phyloP scores from a whole-genome alignment of 2,329 filamentous ascomycete species.

The Colletotrichum brevisporum region DNA sequence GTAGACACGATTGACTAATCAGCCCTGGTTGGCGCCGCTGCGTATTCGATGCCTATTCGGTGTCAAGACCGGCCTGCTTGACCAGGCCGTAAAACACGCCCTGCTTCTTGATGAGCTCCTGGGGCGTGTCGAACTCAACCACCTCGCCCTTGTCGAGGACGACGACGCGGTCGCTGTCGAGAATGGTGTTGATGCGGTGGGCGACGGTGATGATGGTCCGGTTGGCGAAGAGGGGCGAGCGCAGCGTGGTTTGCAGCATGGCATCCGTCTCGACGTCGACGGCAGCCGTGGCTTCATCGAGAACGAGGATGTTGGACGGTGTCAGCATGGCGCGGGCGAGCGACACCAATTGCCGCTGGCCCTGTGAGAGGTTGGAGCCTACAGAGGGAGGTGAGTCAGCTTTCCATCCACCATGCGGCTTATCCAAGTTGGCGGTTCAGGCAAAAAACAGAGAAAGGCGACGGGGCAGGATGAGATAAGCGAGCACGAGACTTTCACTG shows the following conservation, averaged over 20 bases:
- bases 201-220: slow-evolving; percentile 98
- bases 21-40: neutral
- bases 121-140: slow-evolving; percentile 91
- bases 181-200: slow-evolving; percentile 97
- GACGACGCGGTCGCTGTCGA: slow-evolving; percentile 89
- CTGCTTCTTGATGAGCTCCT: slow-evolving; percentile 79
- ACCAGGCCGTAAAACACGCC: slow-evolving; percentile 92
- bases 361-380: slow-evolving; percentile 96
- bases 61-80: slow-evolving; percentile 85
- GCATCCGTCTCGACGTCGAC: slow-evolving; percentile 79
- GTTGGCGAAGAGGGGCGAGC: slow-evolving; percentile 81
- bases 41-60: slow-evolving; percentile 45
- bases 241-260: slow-evolving; percentile 74
- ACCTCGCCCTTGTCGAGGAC: slow-evolving; percentile 93
- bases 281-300: slow-evolving; percentile 94
- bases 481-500: slow-evolving; percentile 49
- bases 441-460: slow-evolving; percentile 4
- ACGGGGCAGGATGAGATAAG: slow-evolving; percentile 39
- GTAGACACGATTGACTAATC: neutral
- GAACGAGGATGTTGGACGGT: slow-evolving; percentile 95
- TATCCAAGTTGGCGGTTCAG: slow-evolving; percentile 15
- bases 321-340: slow-evolving; percentile 94
- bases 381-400: slow-evolving; percentile 43
- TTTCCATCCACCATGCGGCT: slow-evolving; percentile 38
- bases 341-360: slow-evolving; percentile 94